These are phyloP conservation scores for Xylaria longipes DNA, from an alignment of 495 filamentous ascomycete genomes.

Conservation along the genomic window DNA sequence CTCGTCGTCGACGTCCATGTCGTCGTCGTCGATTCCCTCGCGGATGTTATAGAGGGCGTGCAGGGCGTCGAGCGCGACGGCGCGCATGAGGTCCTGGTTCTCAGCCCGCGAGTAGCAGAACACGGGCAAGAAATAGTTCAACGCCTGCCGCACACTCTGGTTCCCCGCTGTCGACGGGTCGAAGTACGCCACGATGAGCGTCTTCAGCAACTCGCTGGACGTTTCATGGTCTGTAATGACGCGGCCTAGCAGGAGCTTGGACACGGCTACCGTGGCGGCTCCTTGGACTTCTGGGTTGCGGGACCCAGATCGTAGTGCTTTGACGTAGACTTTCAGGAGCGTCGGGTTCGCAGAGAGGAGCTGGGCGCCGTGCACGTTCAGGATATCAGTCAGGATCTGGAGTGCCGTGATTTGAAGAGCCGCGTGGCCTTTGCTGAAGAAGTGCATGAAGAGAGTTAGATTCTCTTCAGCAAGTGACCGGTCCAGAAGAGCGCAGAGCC, in stretches of 20 bases:
- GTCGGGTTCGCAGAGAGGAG: slow-evolving; percentile 64
- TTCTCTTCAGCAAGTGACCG: slow-evolving; percentile 92
- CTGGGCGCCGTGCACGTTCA: slow-evolving; percentile 82
- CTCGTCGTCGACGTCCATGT: slow-evolving; percentile 78
- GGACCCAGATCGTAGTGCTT: slow-evolving; percentile 72
- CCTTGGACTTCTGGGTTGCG: slow-evolving; percentile 77
- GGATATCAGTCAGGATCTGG: slow-evolving; percentile 92
- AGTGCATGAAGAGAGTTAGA: slow-evolving; percentile 91
- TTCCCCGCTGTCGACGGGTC: slow-evolving; percentile 84
- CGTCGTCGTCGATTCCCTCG: slow-evolving; percentile 75
- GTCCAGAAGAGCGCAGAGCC: slow-evolving; percentile 89
- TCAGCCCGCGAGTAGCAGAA: slow-evolving; percentile 84
- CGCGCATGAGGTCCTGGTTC: slow-evolving; percentile 81
- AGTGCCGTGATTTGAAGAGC: slow-evolving; percentile 86
- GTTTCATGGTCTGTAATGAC: slow-evolving; percentile 63
- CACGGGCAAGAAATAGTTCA: slow-evolving; percentile 95
- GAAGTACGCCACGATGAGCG: slow-evolving; percentile 85
- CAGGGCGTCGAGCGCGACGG: slow-evolving; percentile 70
- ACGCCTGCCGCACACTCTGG: slow-evolving; percentile 83
- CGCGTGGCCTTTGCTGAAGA: slow-evolving; percentile 91
- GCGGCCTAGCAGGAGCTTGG: slow-evolving; percentile 84
- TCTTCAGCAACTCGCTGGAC: slow-evolving; percentile 75
- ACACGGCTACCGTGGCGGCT: slow-evolving; percentile 79
- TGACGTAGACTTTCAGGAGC: slow-evolving; percentile 77
- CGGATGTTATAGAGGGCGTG: slow-evolving; percentile 70